Conservation (phyloP, 106 monocot genomes). For the Dendrobium officinale region DNA sequence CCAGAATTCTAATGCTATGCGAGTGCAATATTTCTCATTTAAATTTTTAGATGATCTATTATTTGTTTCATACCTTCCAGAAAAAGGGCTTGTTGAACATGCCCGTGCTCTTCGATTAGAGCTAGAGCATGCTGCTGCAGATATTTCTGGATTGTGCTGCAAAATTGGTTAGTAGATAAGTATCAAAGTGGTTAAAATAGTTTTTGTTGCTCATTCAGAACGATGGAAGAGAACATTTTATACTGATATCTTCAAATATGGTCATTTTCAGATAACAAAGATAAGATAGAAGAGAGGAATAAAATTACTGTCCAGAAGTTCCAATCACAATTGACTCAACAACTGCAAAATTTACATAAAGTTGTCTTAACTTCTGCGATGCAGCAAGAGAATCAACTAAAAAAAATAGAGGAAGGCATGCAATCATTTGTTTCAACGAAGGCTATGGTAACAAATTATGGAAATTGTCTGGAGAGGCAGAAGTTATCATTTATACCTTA, state of each 20-base stretch:
- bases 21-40: neutral
- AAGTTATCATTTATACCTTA: neutral
- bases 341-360: conserved; percentile 50
- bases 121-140: conserved; percentile 54
- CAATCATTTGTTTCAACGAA: conserved; percentile 53
- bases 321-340: conserved; percentile 38
- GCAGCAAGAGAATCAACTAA: conserved; percentile 65
- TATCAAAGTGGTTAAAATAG: neutral
- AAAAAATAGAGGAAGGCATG: conserved; percentile 62
- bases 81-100: conserved; percentile 51
- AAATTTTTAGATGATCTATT: neutral
- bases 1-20: neutral
- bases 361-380: conserved; percentile 47
- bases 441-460: conserved; percentile 22
- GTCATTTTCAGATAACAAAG: conserved; percentile 51
- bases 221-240: neutral
- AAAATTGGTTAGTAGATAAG: conserved; percentile 54
- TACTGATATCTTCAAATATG: neutral
- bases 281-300: conserved; percentile 61
- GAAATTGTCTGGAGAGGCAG: too few relatives aligned
- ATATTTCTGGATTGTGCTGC: conserved; percentile 64
- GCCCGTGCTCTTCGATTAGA: conserved; percentile 54
- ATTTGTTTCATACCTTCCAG: conserved; percentile 22
- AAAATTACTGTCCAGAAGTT: conserved; percentile 44
- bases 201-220: neutral